Base-by-base conservation (phyloP, 2,329 filamentous ascomycete genomes). In the Fusarium sp. region DNA sequence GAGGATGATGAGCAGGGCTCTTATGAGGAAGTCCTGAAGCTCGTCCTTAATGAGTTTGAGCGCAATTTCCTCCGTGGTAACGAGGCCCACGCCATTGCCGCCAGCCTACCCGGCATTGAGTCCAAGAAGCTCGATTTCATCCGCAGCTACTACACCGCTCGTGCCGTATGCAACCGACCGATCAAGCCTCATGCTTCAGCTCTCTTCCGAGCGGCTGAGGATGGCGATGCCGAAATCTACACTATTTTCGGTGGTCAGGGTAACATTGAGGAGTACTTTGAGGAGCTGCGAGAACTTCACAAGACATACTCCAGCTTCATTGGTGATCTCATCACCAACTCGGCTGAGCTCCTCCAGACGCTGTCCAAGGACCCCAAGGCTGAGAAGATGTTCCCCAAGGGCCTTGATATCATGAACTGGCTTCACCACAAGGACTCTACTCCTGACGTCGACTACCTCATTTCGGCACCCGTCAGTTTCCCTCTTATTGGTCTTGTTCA, bases 191-290 rank as follows among this genome's bases (percentile, higher is more conserved):
- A 99, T 79, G 93, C 97, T 78, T 98, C 97, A 40, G 97, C 96
- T 36, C 87, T 99, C 46, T 89, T 98, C 77, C 89, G 96, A 72
- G 95, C 96, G 51, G 94, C 94, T 11, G 90, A 92, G 46, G 95
- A 98, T 68, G 91, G 89, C 66, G 90, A 91, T 58, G 95, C 95
- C 56, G 91, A 89, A 74, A 88, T 99, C 63, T 99, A 97, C 84
- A 95, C 91, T 71, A 94, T 99, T 66, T 97, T 98, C 73, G 96
- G 96, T 63, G 96, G 96, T 8, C 96, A 99, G 80, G 96, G 96
- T 74, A 99, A 99, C 81, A 98, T 99, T 69, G 95, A 99, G 82
- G 97, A 99, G 83, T 99, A 99, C 83, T 99, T 99, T 76, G 95
- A 99, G 73, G 96, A 99, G 84, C 88, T 99, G 67, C 91, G 96